Conservation (phyloP, 805 yeast genomes). For the Ascoidea asiatica region DNA sequence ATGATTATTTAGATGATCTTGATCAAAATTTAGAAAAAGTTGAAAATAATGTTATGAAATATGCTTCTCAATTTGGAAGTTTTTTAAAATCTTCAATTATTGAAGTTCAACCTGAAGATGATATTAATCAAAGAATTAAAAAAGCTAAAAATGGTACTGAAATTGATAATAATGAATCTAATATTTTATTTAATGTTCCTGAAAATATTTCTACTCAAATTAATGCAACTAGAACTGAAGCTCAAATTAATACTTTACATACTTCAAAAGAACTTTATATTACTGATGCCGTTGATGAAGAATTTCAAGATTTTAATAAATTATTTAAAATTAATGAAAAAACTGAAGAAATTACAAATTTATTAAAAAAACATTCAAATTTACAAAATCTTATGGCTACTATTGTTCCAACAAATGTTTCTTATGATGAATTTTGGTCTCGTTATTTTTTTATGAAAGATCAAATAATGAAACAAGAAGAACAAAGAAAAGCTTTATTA, state of each 20-base stretch:
- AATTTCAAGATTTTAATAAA: conserved; percentile 21
- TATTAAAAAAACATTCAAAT: conserved; percentile 34
- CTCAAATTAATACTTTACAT: conserved; percentile 44
- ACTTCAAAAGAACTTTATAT: conserved; percentile 31
- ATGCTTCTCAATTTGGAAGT: conserved; percentile 42
- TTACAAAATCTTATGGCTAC: conserved; percentile 41
- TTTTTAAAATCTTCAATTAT: conserved; percentile 30
- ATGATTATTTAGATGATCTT: conserved; percentile 51
- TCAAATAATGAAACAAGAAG: conserved; percentile 46
- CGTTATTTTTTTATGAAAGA: conserved; percentile 45
- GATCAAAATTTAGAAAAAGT: conserved; percentile 64
- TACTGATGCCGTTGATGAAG: conserved; percentile 17
- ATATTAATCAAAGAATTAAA: conserved; percentile 13
- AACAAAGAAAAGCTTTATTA: conserved; percentile 49
- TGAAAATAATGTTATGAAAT: conserved; percentile 56
- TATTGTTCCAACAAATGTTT: conserved; percentile 51
- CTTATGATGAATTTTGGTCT: conserved; percentile 61
- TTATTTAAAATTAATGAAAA: conserved; percentile 30
- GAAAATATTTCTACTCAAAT: conserved; percentile 22
- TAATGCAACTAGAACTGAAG: conserved; percentile 43
- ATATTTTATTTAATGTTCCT: conserved; percentile 31
- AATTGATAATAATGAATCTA: conserved; percentile 22
- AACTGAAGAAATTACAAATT: conserved; percentile 34
- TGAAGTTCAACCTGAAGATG: conserved; percentile 15
- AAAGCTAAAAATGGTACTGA: conserved; percentile 13